Conservation (phyloP, 2,329 filamentous ascomycete species). For the Penicillium crustosum region DNA sequence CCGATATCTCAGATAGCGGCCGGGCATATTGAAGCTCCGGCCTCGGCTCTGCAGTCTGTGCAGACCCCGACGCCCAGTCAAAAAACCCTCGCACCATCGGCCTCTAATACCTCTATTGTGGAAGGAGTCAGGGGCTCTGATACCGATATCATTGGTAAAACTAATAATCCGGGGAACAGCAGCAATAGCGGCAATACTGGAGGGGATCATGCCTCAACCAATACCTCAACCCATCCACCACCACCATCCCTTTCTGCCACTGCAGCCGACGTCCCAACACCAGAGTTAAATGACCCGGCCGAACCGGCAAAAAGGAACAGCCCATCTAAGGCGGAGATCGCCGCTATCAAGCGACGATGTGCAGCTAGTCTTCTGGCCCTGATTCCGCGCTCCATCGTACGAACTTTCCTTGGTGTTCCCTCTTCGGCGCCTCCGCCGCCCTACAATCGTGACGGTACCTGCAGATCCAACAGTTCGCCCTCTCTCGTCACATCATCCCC, state of each 20-base stretch:
- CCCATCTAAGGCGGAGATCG: slow-evolving; percentile 34
- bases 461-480: slow-evolving; percentile 20
- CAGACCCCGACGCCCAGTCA: slow-evolving; percentile 22
- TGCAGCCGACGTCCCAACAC: slow-evolving; percentile 3
- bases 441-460: slow-evolving; percentile 24
- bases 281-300: slow-evolving; percentile 12
- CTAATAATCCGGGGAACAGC: slow-evolving; percentile 6
- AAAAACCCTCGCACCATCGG: slow-evolving; percentile 29
- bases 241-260: neutral
- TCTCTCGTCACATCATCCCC: slow-evolving; percentile 21
- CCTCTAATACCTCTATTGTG: slow-evolving; percentile 20
- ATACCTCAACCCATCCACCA: neutral
- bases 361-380: slow-evolving; percentile 44
- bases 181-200: slow-evolving; percentile 13
- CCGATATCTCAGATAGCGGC: slow-evolving; percentile 49
- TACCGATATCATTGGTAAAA: slow-evolving; percentile 6
- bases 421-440: slow-evolving; percentile 8
- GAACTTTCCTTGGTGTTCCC: slow-evolving; percentile 44
- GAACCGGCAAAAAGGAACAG: slow-evolving; percentile 14
- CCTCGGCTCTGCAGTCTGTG: slow-evolving; percentile 26
- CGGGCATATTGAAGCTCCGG: slow-evolving; percentile 37
- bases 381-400: slow-evolving; percentile 46
- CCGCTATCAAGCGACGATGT: slow-evolving; percentile 46
- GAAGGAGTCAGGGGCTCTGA: slow-evolving; percentile 11
- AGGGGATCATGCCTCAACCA: slow-evolving; percentile 15